phyloP scores from a whole-genome alignment of 768 basidiomycete species.

The Leccinum uliginosum region DNA sequence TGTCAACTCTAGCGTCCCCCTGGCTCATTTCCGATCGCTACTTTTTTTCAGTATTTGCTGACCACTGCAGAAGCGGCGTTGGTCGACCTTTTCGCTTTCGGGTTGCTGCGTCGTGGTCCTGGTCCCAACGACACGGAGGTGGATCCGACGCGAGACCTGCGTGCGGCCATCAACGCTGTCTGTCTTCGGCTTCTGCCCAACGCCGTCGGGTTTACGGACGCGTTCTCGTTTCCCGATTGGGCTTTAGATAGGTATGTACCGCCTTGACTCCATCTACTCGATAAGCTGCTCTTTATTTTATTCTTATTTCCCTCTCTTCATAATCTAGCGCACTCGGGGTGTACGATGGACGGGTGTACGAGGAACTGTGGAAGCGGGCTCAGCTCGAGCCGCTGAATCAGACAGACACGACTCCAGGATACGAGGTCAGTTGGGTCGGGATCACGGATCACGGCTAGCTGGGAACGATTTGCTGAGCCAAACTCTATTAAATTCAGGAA shows the following conservation, averaged over 20 bases:
- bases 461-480: background rate
- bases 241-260: constrained; percentile 63
- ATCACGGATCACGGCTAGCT: background rate
- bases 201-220: constrained; percentile 63
- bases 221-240: constrained; percentile 75
- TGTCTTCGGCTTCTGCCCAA: constrained; percentile 57
- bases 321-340: constrained; percentile 54
- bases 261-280: background rate
- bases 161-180: constrained; percentile 43
- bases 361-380: constrained; percentile 57
- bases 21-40: background rate
- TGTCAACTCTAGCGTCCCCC: background rate
- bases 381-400: constrained; percentile 59
- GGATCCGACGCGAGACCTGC: constrained; percentile 47
- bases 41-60: constrained; percentile 51
- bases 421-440: constrained; percentile 37
- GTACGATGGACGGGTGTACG: constrained; percentile 61
- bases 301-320: too few relatives aligned
- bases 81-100: constrained; percentile 56
- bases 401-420: constrained; percentile 47
- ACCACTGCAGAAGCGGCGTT: constrained; percentile 52
- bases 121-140: constrained; percentile 7
- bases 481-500: constrained; percentile 7
- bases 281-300: background rate
- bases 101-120: constrained; percentile 31